Percentiles rank a stretch among this genome's conserved stretches.
These are phyloP conservation scores for Parastagonospora nodorum DNA, from an alignment of 2,329 filamentous ascomycete species.

Conservation along the genomic window DNA sequence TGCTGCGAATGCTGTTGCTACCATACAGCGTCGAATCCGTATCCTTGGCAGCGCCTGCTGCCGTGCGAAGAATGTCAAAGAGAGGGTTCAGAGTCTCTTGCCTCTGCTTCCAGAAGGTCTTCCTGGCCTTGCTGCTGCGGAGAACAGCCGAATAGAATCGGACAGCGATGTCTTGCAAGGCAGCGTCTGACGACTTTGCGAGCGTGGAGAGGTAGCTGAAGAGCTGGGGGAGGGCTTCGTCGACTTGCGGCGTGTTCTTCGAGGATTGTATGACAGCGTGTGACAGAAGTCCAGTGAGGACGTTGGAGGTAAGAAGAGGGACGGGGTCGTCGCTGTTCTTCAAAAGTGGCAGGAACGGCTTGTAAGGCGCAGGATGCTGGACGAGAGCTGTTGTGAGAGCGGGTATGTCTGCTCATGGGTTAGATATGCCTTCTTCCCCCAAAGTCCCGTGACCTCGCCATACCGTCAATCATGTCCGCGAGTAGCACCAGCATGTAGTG, in stretches of 20 bases:
- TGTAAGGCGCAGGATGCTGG: conserved; percentile 69
- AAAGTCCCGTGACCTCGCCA: conserved; percentile 17
- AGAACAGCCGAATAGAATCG: conserved; percentile 87
- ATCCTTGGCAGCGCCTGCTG: conserved; percentile 75
- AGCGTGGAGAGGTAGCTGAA: conserved; percentile 85
- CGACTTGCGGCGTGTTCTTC: conserved; percentile 64
- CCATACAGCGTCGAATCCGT: conserved; percentile 64
- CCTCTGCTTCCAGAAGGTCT: conserved; percentile 89
- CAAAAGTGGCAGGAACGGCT: conserved; percentile 83
- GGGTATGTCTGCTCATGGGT: conserved; percentile 68
- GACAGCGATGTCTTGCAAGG: conserved; percentile 93
- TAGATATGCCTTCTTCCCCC: neutral
- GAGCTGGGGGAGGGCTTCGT: conserved; percentile 78
- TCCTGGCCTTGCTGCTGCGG: conserved; percentile 72
- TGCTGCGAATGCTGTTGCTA: conserved; percentile 62
- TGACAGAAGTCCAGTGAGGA: conserved; percentile 79
- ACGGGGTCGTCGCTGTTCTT: conserved; percentile 87
- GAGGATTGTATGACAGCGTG: conserved; percentile 65
- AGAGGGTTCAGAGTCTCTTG: conserved; percentile 83
- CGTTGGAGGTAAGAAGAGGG: conserved; percentile 85
- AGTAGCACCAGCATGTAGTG: conserved; percentile 94
- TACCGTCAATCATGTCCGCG: conserved; percentile 85
- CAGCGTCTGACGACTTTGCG: conserved; percentile 83
- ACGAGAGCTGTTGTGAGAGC: conserved; percentile 77
- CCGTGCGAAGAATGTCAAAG: conserved; percentile 75